Conservation (phyloP, 345 rosid genomes). For the Eucalyptus pauciflora region DNA sequence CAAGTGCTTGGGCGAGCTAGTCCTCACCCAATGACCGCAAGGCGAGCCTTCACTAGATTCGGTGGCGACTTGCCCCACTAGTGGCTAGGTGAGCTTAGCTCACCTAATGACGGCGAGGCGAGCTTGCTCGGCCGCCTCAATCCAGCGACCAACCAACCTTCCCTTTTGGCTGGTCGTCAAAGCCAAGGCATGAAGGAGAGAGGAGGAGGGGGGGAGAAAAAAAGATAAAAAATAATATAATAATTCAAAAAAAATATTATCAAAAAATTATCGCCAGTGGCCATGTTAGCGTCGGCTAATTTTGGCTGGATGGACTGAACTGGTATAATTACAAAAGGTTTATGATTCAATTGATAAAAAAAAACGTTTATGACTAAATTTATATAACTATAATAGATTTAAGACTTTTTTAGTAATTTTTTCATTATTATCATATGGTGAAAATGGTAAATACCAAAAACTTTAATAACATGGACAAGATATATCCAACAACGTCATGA, state of each 20-base stretch:
- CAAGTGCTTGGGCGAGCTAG: rapidly evolving
- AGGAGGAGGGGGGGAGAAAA: too few relatives aligned
- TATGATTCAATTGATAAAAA: rapidly evolving
- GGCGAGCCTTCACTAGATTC: rapidly evolving
- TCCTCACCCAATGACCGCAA: too few relatives aligned
- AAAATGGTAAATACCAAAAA: neutral
- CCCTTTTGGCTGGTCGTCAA: rapidly evolving
- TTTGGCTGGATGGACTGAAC: rapidly evolving
- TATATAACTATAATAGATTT: too few relatives aligned
- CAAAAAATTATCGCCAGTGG: rapidly evolving
- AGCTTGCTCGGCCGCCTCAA: rapidly evolving
- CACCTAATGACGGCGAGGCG: rapidly evolving
- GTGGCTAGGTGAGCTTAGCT: too few relatives aligned
- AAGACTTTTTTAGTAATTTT: too few relatives aligned
- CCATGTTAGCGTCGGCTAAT: too few relatives aligned
- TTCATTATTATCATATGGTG: neutral
- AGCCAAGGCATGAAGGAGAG: too few relatives aligned
- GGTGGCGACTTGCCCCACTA: rapidly evolving
- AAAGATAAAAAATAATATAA: too few relatives aligned
- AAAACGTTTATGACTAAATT: too few relatives aligned
- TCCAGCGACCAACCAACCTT: rapidly evolving
- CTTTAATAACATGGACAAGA: neutral
- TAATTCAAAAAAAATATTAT: too few relatives aligned
- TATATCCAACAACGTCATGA: neutral
- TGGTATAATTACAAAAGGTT: rapidly evolving